A percentile compares a stretch with the other conserved stretches of the same genome.
These are phyloP conservation scores for Aspergillus fumigatiaffinis DNA, from an alignment of 2,329 filamentous ascomycete genomes.

Conservation along the genomic window DNA sequence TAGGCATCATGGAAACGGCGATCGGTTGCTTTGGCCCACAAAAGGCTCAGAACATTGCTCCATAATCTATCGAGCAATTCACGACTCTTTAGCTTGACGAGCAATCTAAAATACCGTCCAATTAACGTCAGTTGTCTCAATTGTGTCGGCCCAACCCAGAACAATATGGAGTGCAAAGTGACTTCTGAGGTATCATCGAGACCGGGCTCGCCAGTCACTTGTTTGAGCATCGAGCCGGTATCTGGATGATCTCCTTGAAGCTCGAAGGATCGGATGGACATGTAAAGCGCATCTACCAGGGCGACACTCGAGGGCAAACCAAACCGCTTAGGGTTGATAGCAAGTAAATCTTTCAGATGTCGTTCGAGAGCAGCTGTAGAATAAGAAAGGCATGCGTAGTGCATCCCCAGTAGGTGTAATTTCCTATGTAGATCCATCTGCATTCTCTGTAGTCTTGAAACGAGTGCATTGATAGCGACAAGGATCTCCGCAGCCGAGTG, in stretches of 20 bases:
- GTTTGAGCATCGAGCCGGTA: slow-evolving; percentile 14
- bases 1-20: slow-evolving; percentile 17
- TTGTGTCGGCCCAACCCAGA: slow-evolving; percentile 4
- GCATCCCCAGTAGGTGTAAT: slow-evolving; percentile 24
- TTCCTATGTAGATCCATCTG: slow-evolving; percentile 6
- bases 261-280: slow-evolving; percentile 16
- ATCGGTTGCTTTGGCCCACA: slow-evolving; percentile 3
- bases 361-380: slow-evolving; percentile 25
- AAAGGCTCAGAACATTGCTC: slow-evolving; percentile 13
- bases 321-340: background rate
- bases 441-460: slow-evolving; percentile 23
- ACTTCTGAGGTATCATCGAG: background rate
- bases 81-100: slow-evolving; percentile 22
- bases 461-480: slow-evolving; percentile 26
- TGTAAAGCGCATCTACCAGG: slow-evolving; percentile 21
- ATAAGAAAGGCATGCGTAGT: slow-evolving; percentile 28
- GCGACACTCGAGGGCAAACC: slow-evolving; percentile 6
- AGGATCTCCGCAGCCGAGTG: slow-evolving; percentile 30
- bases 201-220: slow-evolving; percentile 19
- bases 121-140: background rate
- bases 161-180: slow-evolving; percentile 18
- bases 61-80: slow-evolving; percentile 20
- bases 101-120: slow-evolving; percentile 22
- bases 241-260: slow-evolving; percentile 21
- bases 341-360: slow-evolving; percentile 20